Percentiles rank a stretch among this genome's conserved stretches.
Evolutionary conservation across 2,329 filamentous ascomycete species (phyloP).

Genomic region (Penicillium sclerotiorum): DNA sequence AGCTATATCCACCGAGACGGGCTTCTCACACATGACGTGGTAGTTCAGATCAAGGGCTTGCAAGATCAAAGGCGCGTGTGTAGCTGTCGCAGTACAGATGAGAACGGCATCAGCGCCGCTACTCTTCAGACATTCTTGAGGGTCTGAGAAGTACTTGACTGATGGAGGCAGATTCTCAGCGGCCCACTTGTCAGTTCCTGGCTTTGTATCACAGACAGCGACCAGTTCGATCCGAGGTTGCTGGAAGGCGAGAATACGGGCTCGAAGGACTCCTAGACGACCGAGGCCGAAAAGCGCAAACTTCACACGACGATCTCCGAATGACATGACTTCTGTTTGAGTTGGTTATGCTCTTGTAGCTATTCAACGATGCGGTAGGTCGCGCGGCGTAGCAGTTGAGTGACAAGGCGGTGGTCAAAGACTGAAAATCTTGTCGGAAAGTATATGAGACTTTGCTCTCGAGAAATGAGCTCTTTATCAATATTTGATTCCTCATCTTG

Average conservation of each 20-base stretch:
- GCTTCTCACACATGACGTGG: constrained; percentile 20
- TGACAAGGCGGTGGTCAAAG: too few species aligned
- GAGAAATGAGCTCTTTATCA: too few species aligned
- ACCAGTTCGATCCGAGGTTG: constrained; percentile 41
- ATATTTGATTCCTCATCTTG: too few species aligned
- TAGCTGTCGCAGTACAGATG: constrained; percentile 18
- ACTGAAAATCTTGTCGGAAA: too few species aligned
- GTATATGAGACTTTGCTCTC: too few species aligned
- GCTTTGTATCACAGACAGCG: constrained; percentile 38
- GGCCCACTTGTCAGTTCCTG: constrained; percentile 35
- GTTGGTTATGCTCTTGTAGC: too few species aligned
- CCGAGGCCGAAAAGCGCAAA: constrained; percentile 18
- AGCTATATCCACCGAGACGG: constrained; percentile 18
- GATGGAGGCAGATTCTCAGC: constrained; percentile 26
- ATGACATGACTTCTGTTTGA: too few species aligned
- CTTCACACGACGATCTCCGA: constrained; percentile 9
- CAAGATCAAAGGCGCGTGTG: constrained; percentile 17
- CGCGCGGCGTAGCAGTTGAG: too few species aligned
- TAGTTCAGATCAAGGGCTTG: constrained; percentile 16
- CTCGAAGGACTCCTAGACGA: constrained; percentile 27
- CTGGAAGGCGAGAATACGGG: constrained; percentile 37
- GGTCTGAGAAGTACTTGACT: constrained; percentile 16
- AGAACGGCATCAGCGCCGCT: constrained; percentile 14
- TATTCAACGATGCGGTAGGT: too few species aligned
- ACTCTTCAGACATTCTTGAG: constrained; percentile 17